Conservation (phyloP, 208 protist species). For the Leishmania lainsoni region DNA sequence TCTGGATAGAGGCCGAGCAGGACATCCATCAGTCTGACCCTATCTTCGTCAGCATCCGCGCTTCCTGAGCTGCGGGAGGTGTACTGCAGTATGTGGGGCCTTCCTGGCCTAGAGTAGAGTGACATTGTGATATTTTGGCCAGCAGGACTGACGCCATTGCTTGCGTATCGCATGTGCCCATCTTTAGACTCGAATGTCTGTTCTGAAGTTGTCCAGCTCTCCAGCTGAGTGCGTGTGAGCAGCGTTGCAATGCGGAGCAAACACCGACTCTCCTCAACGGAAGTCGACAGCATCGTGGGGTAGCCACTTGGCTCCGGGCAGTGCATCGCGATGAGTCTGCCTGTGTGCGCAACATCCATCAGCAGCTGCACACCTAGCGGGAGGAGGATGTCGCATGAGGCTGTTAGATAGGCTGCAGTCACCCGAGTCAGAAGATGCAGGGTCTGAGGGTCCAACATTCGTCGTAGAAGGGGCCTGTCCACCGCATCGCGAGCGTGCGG, state of each 20-base stretch:
- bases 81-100: not conserved
- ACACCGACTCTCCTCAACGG: conserved; percentile 13
- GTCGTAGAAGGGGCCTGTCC: not conserved
- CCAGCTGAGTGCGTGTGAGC: not conserved
- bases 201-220: not conserved
- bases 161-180: not conserved
- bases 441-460: conserved; percentile 4
- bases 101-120: not conserved
- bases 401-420: not conserved
- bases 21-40: conserved; percentile 16
- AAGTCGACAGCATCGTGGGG: not conserved
- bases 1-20: conserved; percentile 15
- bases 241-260: conserved; percentile 24
- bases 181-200: not conserved
- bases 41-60: not conserved
- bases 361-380: conserved; percentile 9
- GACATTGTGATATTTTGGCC: not conserved
- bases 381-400: not conserved
- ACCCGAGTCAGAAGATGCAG: conserved; percentile 10
- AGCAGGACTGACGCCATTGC: not conserved
- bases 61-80: not conserved
- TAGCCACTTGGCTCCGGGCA: not conserved
- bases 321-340: conserved; percentile 1
- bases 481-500: not conserved
- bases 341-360: not conserved